Percentiles rank a stretch among this genome's conserved stretches.
These are phyloP conservation scores for Venturia nashicola DNA, from an alignment of 2,329 filamentous ascomycete species.

Conservation along the genomic window DNA sequence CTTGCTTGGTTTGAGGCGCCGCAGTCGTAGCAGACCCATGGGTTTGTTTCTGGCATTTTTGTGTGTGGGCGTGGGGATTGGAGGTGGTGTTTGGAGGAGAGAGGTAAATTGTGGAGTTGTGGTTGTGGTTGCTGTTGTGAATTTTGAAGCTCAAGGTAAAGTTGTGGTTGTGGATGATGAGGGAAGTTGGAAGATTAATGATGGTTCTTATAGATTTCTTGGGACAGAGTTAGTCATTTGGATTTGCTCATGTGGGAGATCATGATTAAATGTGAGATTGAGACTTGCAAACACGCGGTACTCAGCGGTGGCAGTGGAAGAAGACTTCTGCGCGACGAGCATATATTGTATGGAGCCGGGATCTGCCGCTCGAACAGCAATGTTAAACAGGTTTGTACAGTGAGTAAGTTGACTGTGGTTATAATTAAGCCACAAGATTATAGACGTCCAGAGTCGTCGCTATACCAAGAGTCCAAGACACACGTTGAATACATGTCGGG, in stretches of 20 bases:
- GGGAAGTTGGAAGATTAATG: too few relatives aligned
- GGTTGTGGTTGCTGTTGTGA: too few relatives aligned
- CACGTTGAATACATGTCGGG: too few relatives aligned
- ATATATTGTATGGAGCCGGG: background rate
- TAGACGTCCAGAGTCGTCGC: background rate
- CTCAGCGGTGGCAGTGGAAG: background rate
- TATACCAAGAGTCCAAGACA: background rate
- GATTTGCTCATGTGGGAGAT: background rate
- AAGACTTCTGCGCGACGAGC: background rate
- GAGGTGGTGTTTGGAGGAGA: too few relatives aligned
- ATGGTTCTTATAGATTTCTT: background rate
- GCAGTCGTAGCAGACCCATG: background rate
- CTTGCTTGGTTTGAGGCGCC: too few relatives aligned
- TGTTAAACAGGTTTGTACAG: background rate
- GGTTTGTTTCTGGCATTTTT: background rate
- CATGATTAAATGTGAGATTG: background rate
- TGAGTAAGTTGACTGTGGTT: background rate
- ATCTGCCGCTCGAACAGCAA: background rate
- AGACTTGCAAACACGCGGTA: background rate
- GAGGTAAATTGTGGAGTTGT: too few relatives aligned
- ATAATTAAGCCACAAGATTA: background rate
- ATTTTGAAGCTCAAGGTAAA: too few relatives aligned
- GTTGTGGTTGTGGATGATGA: too few relatives aligned
- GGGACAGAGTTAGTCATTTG: background rate
- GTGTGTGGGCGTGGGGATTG: too few relatives aligned